These are phyloP conservation scores for Thraustochytrium sp. DNA, from an alignment of 352 stramenopile species.

Conservation along the genomic window DNA sequence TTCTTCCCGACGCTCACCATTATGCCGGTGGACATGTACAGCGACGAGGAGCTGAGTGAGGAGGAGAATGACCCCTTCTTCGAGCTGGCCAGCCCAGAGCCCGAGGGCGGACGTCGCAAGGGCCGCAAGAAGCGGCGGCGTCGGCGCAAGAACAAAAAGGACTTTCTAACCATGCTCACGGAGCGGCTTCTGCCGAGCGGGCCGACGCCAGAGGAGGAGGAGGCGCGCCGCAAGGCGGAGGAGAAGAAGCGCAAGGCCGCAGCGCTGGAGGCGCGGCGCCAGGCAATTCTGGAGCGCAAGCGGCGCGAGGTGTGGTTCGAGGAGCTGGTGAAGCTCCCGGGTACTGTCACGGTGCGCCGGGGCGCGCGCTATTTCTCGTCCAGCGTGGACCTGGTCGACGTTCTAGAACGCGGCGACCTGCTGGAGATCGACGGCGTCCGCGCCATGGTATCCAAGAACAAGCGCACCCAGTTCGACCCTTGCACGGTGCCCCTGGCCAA, in stretches of 20 bases:
- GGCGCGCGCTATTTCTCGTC: neutral
- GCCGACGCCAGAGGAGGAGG: neutral
- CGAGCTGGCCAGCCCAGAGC: neutral
- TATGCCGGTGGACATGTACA: neutral
- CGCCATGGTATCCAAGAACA: conserved; percentile 34
- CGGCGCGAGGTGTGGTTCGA: conserved; percentile 16
- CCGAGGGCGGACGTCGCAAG: neutral
- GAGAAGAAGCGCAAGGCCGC: neutral
- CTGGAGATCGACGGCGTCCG: conserved; percentile 14
- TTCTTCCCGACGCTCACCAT: neutral
- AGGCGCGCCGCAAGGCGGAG: neutral
- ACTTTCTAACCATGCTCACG: neutral
- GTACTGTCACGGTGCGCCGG: neutral
- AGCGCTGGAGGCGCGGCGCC: neutral
- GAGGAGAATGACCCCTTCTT: neutral
- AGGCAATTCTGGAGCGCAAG: neutral
- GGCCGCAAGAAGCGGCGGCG: neutral
- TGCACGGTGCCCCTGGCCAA: neutral
- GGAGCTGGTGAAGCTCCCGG: conserved; percentile 3
- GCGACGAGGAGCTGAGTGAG: neutral
- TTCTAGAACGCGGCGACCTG: neutral
- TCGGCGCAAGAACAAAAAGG: neutral
- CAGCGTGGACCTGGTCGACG: neutral
- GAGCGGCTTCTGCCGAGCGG: neutral
- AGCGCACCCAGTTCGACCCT: neutral